Evolutionary conservation across 1,139 yeast species (phyloP).

Genomic region (Geotrichum reessii): DNA sequence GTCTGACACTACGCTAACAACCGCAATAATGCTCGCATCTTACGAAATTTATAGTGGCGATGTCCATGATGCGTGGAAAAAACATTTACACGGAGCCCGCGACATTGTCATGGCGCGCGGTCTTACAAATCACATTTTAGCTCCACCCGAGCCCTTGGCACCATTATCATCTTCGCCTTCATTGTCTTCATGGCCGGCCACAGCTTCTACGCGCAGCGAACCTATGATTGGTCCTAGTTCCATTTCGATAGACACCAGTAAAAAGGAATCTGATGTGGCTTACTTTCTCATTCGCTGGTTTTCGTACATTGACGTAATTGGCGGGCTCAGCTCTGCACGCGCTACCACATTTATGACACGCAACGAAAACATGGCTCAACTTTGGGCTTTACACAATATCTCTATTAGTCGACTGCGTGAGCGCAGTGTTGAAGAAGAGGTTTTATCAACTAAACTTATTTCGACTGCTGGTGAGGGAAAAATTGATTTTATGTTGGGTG

Average conservation of each 20-base stretch:
- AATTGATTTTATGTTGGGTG: conserved; percentile 49
- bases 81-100: conserved; percentile 64
- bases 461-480: background rate
- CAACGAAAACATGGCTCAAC: conserved; percentile 26
- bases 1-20: conserved; percentile 60
- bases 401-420: conserved; percentile 7
- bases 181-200: background rate
- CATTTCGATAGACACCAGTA: conserved; percentile 21
- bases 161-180: background rate
- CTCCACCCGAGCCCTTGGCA: background rate
- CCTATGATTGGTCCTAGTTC: background rate
- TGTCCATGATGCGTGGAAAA: conserved; percentile 34
- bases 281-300: conserved; percentile 67
- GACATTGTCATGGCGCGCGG: conserved; percentile 60
- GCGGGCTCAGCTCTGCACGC: conserved; percentile 42
- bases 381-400: conserved; percentile 28
- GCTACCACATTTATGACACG: conserved; percentile 29
- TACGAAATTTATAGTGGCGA: conserved; percentile 49
- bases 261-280: conserved; percentile 42
- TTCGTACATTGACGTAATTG: conserved; percentile 64
- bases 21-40: conserved; percentile 57
- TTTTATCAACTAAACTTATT: conserved; percentile 5
- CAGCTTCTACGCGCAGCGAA: background rate
- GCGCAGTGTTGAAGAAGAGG: conserved; percentile 16
- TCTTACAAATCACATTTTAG: conserved; percentile 29